A percentile compares a stretch with the other conserved stretches of the same genome.
Conservation (phyloP, 176 grass and related monocot genomes). For the Zoysia pacifica region DNA sequence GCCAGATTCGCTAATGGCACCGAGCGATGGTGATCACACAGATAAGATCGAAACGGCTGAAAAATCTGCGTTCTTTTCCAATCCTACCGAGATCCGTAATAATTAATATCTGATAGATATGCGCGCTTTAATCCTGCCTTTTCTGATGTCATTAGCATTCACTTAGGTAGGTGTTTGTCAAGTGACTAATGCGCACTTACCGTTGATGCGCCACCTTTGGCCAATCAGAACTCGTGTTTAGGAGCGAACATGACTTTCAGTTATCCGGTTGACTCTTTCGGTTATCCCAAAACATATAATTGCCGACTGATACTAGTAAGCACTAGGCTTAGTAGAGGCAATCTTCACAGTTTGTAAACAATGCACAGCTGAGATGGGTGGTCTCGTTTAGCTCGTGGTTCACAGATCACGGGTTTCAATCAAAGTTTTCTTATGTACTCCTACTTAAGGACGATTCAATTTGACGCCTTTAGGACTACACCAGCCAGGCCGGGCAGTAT, state of each 20-base stretch:
- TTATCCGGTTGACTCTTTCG: constrained; percentile 25
- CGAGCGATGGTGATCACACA: constrained; percentile 27
- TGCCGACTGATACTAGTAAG: not conserved
- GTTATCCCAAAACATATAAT: not conserved
- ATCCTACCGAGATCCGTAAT: constrained; percentile 6
- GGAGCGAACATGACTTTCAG: not conserved
- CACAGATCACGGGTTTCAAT: not conserved
- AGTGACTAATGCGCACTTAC: constrained; percentile 52
- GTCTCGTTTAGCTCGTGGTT: not conserved
- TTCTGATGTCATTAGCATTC: constrained; percentile 44
- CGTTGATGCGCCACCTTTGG: constrained; percentile 30
- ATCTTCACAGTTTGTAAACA: not conserved
- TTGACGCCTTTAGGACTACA: not conserved
- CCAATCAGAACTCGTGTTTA: constrained; percentile 17
- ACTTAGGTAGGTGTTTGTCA: constrained; percentile 23
- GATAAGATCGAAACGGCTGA: constrained; percentile 53
- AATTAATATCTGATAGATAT: constrained; percentile 21
- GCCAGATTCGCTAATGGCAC: not conserved
- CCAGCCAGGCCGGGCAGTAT: no score
- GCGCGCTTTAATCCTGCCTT: constrained; percentile 30
- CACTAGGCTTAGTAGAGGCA: not conserved
- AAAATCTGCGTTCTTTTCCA: not conserved
- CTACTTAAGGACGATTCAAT: not conserved
- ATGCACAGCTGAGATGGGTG: not conserved
- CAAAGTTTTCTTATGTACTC: not conserved